phyloP scores from a whole-genome alignment of 2,329 filamentous ascomycete genomes.

The Penicillium sp. region DNA sequence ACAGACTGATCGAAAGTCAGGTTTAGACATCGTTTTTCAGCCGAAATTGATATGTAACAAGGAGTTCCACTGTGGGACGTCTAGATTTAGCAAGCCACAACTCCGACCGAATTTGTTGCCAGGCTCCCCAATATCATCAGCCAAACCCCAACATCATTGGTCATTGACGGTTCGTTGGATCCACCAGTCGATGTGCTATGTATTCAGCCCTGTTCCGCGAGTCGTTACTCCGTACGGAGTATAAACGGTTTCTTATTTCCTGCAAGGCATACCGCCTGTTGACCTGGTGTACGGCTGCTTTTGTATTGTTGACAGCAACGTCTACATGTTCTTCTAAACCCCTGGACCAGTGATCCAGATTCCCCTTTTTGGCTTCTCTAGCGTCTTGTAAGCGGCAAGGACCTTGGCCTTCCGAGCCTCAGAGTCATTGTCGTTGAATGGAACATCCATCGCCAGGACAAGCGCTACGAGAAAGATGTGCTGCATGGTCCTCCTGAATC shows the following conservation, averaged over 20 bases:
- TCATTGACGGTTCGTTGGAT: background rate
- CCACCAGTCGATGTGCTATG: background rate
- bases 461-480: too few species aligned
- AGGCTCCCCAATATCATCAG: slow-evolving; percentile 8
- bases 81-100: slow-evolving; percentile 18
- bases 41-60: slow-evolving; percentile 19
- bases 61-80: slow-evolving; percentile 20
- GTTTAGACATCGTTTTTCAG: background rate
- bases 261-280: background rate
- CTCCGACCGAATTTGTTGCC: slow-evolving; percentile 17
- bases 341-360: slow-evolving; percentile 14
- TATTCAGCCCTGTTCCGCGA: background rate
- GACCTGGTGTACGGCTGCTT: slow-evolving; percentile 3
- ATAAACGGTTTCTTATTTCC: background rate
- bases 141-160: background rate
- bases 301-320: slow-evolving; percentile 15
- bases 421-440: slow-evolving; percentile 9
- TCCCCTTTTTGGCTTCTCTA: slow-evolving; percentile 19
- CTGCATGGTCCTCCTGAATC: too few species aligned
- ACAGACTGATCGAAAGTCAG: background rate
- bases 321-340: slow-evolving; percentile 19
- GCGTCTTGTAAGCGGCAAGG: slow-evolving; percentile 12
- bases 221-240: background rate
- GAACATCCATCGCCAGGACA: background rate
- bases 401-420: slow-evolving; percentile 15